A percentile compares a stretch with the other conserved stretches of the same genome.
Conservation (phyloP, 345 rosid genomes). For the Clarkia xantiana region DNA sequence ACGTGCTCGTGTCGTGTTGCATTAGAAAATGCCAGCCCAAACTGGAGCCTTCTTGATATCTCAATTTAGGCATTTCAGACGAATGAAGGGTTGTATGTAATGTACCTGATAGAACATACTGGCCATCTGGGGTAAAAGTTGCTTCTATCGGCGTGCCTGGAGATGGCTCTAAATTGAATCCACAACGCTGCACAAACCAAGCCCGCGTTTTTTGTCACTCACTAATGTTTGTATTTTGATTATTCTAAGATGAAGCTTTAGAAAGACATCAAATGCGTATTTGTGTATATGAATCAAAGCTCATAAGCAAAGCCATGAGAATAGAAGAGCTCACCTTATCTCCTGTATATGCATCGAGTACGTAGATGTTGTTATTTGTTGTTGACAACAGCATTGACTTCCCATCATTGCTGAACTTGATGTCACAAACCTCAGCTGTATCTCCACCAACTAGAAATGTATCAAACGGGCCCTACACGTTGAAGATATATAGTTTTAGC, state of each 20-base stretch:
- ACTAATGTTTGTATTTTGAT: background rate
- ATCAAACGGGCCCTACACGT: constrained; percentile 78
- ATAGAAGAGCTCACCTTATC: constrained; percentile 55
- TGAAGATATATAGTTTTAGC: constrained; percentile 1
- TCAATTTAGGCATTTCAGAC: too few relatives aligned
- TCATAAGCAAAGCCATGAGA: background rate
- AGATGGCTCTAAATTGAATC: constrained; percentile 83
- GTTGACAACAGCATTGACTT: constrained; percentile 95
- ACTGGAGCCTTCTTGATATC: background rate
- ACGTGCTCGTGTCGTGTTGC: background rate
- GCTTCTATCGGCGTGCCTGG: constrained; percentile 69
- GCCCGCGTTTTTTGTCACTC: background rate
- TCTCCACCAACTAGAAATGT: constrained; percentile 97
- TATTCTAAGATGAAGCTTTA: too few relatives aligned
- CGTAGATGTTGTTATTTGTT: constrained; percentile 63
- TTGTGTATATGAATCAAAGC: background rate
- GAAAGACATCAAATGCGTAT: background rate
- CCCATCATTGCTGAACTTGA: constrained; percentile 94
- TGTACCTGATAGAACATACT: constrained; percentile 82
- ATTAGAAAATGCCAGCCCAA: background rate
- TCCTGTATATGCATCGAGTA: constrained; percentile 92
- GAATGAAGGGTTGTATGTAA: constrained; percentile 14
- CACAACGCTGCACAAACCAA: constrained; percentile 49
- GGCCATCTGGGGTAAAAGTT: constrained; percentile 94
- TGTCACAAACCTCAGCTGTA: constrained; percentile 87